These are phyloP conservation scores for Arxiozyma slooffiae DNA, from an alignment of 1,139 yeast genomes.

Conservation along the genomic window DNA sequence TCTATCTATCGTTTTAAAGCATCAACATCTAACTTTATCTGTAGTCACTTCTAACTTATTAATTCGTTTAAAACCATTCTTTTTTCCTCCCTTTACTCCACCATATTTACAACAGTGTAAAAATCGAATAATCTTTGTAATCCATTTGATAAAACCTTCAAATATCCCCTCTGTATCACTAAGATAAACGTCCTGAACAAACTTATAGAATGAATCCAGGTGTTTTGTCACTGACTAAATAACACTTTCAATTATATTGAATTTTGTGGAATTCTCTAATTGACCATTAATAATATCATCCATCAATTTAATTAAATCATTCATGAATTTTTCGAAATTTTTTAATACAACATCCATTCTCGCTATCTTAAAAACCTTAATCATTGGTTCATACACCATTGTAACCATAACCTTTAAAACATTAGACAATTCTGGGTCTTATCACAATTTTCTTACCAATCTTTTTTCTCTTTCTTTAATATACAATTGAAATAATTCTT, in stretches of 20 bases:
- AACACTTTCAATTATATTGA: slow-evolving; percentile 53
- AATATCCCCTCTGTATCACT: slow-evolving; percentile 68
- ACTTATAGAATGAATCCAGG: slow-evolving; percentile 58
- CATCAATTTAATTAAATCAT: slow-evolving; percentile 51
- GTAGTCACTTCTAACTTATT: slow-evolving; percentile 9
- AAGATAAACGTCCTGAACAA: slow-evolving; percentile 64
- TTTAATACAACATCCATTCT: slow-evolving; percentile 66
- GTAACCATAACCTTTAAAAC: slow-evolving; percentile 64
- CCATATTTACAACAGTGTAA: slow-evolving; percentile 47
- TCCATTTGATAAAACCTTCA: slow-evolving; percentile 63
- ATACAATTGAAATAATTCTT: slow-evolving; percentile 54
- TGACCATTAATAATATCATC: slow-evolving; percentile 37
- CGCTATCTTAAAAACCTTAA: slow-evolving; percentile 64
- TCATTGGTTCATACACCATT: slow-evolving; percentile 76
- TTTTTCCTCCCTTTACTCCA: slow-evolving; percentile 3
- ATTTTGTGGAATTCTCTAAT: slow-evolving; percentile 33
- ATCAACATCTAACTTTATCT: slow-evolving; percentile 13
- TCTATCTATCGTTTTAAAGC: slow-evolving; percentile 38
- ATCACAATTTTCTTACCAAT: slow-evolving; percentile 67
- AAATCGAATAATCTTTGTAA: slow-evolving; percentile 49
- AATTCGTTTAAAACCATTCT: slow-evolving; percentile 36
- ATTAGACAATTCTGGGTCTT: slow-evolving; percentile 66
- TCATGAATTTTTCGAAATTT: slow-evolving; percentile 62
- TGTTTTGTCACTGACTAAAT: slow-evolving; percentile 59
- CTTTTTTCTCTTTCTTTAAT: slow-evolving; percentile 68